Evolutionary conservation across 306 rosid genomes (phyloP).

Genomic region (Quercus dentata): DNA sequence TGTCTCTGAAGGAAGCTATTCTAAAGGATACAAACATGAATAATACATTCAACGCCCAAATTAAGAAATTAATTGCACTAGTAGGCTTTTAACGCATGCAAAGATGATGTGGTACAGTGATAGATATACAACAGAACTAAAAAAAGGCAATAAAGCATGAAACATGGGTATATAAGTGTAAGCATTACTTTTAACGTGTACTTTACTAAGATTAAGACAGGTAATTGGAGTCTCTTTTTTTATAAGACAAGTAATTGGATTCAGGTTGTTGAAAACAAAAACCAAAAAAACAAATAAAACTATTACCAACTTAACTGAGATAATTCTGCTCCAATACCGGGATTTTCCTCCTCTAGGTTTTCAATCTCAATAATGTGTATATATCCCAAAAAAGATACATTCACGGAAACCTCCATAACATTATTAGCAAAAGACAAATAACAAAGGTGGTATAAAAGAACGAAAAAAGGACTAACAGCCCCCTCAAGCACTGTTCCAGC

Average conservation of each 20-base stretch:
- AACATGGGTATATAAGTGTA: not conserved
- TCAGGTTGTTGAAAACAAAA: not conserved
- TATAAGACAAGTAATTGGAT: too few species aligned
- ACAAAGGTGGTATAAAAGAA: too few species aligned
- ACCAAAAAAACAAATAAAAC: not conserved
- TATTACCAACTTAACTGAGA: not conserved
- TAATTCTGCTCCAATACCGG: not conserved
- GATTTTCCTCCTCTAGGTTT: not conserved
- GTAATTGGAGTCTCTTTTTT: too few species aligned
- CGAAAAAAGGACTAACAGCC: too few species aligned
- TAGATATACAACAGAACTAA: too few species aligned
- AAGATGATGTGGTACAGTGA: not conserved
- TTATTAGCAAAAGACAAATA: not conserved
- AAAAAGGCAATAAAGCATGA: not conserved
- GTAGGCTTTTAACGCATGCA: not conserved
- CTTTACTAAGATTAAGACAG: not conserved
- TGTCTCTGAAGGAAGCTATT: conserved; percentile 65
- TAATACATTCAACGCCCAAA: not conserved
- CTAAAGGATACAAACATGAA: conserved; percentile 49
- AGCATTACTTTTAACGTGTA: not conserved
- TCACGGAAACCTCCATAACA: not conserved
- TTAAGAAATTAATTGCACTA: not conserved
- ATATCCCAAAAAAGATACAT: not conserved
- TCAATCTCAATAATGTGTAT: not conserved
- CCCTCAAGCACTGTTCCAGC: too few species aligned